phyloP scores from a whole-genome alignment of 1,139 yeast species.

The Hanseniaspora uvarum region DNA sequence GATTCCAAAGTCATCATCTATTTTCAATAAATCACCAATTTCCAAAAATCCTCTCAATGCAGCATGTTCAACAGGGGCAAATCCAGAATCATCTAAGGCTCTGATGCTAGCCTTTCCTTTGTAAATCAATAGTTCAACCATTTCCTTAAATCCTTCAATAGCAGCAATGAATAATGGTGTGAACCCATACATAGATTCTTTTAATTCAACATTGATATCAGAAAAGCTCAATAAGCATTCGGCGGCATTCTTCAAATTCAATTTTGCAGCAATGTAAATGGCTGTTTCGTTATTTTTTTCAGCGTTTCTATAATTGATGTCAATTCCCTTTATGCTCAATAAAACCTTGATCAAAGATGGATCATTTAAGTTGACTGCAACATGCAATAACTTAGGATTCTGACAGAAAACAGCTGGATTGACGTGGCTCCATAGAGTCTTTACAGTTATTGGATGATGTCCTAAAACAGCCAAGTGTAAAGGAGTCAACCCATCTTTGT shows the following conservation, averaged over 20 bases:
- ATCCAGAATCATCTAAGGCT: constrained; percentile 72
- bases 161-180: constrained; percentile 89
- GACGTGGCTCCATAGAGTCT: constrained; percentile 45
- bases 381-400: constrained; percentile 46
- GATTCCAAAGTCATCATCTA: constrained; percentile 29
- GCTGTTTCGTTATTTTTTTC: constrained; percentile 59
- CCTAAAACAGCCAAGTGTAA: constrained; percentile 75
- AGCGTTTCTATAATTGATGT: constrained; percentile 52
- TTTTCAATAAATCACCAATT: constrained; percentile 53
- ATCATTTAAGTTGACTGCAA: constrained; percentile 65
- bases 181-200: constrained; percentile 82
- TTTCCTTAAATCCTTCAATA: constrained; percentile 61
- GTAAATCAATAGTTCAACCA: constrained; percentile 47
- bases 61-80: constrained; percentile 97
- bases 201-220: constrained; percentile 59
- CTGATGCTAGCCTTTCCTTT: constrained; percentile 44
- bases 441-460: constrained; percentile 68
- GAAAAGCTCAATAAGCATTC: constrained; percentile 45
- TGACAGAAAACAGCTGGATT: constrained; percentile 32
- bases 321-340: constrained; percentile 48
- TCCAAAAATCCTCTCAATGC: constrained; percentile 76
- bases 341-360: constrained; percentile 48
- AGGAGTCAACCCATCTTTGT: constrained; percentile 73
- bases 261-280: constrained; percentile 64
- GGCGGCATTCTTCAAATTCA: constrained; percentile 47